Evolutionary conservation across 2,329 filamentous ascomycete species (phyloP).

Genomic region (Diaporthe helianthi): DNA sequence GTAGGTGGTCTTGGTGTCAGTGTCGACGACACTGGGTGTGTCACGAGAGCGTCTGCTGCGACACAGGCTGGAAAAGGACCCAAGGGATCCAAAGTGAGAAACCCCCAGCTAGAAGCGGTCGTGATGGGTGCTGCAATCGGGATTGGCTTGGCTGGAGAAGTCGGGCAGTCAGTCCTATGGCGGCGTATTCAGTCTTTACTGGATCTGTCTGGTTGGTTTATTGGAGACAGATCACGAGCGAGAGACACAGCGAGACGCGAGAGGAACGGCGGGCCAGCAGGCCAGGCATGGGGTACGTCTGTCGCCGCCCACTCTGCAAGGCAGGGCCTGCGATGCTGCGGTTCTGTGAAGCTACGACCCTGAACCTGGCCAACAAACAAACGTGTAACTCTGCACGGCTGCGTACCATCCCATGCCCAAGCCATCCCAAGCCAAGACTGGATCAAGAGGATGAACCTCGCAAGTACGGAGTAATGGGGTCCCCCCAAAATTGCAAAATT

Average conservation of each 20-base stretch:
- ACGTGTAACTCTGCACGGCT: slow-evolving; percentile 25
- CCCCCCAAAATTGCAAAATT: background rate
- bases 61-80: background rate
- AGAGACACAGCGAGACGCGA: slow-evolving; percentile 24
- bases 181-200: slow-evolving; percentile 31
- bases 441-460: slow-evolving; percentile 19
- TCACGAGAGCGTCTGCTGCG: slow-evolving; percentile 18
- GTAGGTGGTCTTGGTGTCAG: background rate
- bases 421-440: slow-evolving; percentile 23
- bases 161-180: slow-evolving; percentile 32
- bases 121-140: slow-evolving; percentile 23
- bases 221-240: slow-evolving; percentile 24
- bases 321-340: slow-evolving; percentile 3
- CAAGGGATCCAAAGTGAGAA: background rate
- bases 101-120: slow-evolving; percentile 12
- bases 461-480: slow-evolving; percentile 23
- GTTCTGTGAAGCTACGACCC: background rate
- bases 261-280: slow-evolving; percentile 14
- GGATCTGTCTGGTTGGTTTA: background rate
- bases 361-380: slow-evolving; percentile 23
- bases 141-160: slow-evolving; percentile 10
- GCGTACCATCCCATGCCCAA: slow-evolving; percentile 16
- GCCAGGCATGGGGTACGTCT: background rate
- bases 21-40: slow-evolving; percentile 16
- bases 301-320: background rate